These are phyloP conservation scores for Boletus insuetus DNA, from an alignment of 768 basidiomycete species.

Conservation along the genomic window DNA sequence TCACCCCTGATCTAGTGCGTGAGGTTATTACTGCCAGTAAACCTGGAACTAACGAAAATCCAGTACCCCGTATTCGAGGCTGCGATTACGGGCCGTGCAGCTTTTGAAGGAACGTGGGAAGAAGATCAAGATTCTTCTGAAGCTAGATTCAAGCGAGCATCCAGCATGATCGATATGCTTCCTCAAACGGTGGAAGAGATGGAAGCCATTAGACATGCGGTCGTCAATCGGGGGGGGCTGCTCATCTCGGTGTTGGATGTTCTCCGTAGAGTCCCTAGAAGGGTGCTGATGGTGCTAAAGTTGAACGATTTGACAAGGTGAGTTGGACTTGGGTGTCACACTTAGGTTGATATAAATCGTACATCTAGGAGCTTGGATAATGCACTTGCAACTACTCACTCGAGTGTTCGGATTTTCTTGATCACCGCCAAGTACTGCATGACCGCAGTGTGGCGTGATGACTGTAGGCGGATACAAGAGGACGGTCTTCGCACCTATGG, in stretches of 20 bases:
- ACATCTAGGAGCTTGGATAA: slow-evolving; percentile 70
- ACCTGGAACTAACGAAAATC: slow-evolving; percentile 1
- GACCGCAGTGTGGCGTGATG: slow-evolving; percentile 74
- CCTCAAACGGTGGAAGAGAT: slow-evolving; percentile 76
- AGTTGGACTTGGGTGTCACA: slow-evolving; percentile 7
- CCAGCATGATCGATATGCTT: slow-evolving; percentile 72
- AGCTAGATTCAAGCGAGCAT: slow-evolving; percentile 53
- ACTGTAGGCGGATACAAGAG: slow-evolving; percentile 49
- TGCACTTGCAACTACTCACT: slow-evolving; percentile 85
- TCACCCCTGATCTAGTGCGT: slow-evolving; percentile 79
- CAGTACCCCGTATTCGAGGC: slow-evolving; percentile 95
- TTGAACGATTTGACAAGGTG: slow-evolving; percentile 83
- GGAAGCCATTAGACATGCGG: slow-evolving; percentile 77
- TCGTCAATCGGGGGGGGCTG: slow-evolving; percentile 79
- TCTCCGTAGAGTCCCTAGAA: slow-evolving; percentile 78
- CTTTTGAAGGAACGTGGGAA: slow-evolving; percentile 61
- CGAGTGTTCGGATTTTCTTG: slow-evolving; percentile 84
- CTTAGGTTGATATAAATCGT: not conserved
- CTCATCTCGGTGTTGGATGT: slow-evolving; percentile 85
- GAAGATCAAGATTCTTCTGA: slow-evolving; percentile 36
- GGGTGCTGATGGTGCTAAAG: slow-evolving; percentile 81
- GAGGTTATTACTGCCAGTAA: not conserved
- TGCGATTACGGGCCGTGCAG: slow-evolving; percentile 83
- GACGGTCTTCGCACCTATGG: slow-evolving; percentile 46
- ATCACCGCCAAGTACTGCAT: slow-evolving; percentile 89